These are phyloP conservation scores for Starmerella khaoyaiensis DNA, from an alignment of 805 yeast species.

Conservation along the genomic window DNA sequence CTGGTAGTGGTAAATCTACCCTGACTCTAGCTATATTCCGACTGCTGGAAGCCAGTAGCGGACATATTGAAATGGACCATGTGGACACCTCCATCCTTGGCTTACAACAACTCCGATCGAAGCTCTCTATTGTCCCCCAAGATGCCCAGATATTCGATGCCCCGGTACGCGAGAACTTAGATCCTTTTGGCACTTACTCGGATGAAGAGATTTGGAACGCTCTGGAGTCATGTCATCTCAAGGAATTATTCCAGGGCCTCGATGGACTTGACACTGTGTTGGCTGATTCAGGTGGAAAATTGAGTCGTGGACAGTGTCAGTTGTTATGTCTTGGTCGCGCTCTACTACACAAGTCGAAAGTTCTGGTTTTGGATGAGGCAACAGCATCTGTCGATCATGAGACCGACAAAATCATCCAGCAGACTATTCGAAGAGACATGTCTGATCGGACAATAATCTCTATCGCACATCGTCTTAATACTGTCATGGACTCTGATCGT, in stretches of 20 bases:
- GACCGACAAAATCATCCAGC: conserved; percentile 63
- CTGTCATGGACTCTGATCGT: conserved; percentile 65
- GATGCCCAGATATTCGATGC: conserved; percentile 65
- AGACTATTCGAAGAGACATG: conserved; percentile 57
- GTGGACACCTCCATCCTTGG: conserved; percentile 43
- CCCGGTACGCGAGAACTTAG: conserved; percentile 49
- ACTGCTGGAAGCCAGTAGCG: conserved; percentile 39
- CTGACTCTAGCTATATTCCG: conserved; percentile 77
- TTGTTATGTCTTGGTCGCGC: conserved; percentile 70
- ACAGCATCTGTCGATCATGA: conserved; percentile 71
- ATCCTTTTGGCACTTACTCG: conserved; percentile 42
- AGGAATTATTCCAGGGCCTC: conserved; percentile 27
- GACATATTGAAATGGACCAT: conserved; percentile 46
- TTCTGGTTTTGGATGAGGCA: conserved; percentile 68
- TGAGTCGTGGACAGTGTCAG: conserved; percentile 76
- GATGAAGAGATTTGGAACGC: conserved; percentile 51
- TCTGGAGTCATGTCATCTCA: conserved; percentile 45
- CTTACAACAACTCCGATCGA: conserved; percentile 43
- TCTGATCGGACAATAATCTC: conserved; percentile 61
- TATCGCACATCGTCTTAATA: conserved; percentile 73
- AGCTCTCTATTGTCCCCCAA: conserved; percentile 58
- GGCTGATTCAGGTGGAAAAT: conserved; percentile 59
- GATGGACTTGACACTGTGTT: conserved; percentile 39
- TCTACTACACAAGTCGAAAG: conserved; percentile 50
- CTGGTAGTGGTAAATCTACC: conserved; percentile 95